phyloP scores from a whole-genome alignment of 2,329 filamentous ascomycete species.

The Thelonectria rubi region DNA sequence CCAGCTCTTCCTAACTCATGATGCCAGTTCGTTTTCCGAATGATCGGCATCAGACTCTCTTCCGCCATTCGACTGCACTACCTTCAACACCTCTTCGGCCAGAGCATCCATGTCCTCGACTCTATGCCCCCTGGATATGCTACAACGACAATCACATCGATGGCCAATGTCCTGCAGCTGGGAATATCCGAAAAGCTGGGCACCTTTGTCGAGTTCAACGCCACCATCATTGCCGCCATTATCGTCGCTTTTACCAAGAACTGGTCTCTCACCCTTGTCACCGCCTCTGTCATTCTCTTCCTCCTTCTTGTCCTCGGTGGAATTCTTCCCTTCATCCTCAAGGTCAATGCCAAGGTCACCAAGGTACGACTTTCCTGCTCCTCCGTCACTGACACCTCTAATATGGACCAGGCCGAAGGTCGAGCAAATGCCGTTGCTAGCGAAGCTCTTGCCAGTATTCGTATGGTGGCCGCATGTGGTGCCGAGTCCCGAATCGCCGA shows the following conservation, averaged over 20 bases:
- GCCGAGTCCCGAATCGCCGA: constrained; percentile 63
- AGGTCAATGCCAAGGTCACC: constrained; percentile 56
- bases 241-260: constrained; percentile 65
- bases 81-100: constrained; percentile 68
- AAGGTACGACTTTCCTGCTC: constrained; percentile 42
- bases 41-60: constrained; percentile 70
- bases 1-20: background rate
- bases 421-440: constrained; percentile 68
- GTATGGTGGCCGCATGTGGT: constrained; percentile 71
- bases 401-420: constrained; percentile 55
- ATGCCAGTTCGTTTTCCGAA: constrained; percentile 65
- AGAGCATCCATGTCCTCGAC: constrained; percentile 75
- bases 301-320: constrained; percentile 59
- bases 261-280: constrained; percentile 69
- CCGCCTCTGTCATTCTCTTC: constrained; percentile 64
- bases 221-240: constrained; percentile 62
- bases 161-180: constrained; percentile 70
- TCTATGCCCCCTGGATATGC: constrained; percentile 70
- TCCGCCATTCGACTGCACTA: constrained; percentile 71
- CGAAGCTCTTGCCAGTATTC: constrained; percentile 66
- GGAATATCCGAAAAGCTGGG: constrained; percentile 72
- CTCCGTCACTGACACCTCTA: background rate
- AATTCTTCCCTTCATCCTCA: constrained; percentile 65
- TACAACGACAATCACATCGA: constrained; percentile 70
- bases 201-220: constrained; percentile 63